Evolutionary conservation across 2,329 filamentous ascomycete species (phyloP), one percentile per base, ranked within the genome.

Genomic region (Clonostachys chloroleuca): DNA sequence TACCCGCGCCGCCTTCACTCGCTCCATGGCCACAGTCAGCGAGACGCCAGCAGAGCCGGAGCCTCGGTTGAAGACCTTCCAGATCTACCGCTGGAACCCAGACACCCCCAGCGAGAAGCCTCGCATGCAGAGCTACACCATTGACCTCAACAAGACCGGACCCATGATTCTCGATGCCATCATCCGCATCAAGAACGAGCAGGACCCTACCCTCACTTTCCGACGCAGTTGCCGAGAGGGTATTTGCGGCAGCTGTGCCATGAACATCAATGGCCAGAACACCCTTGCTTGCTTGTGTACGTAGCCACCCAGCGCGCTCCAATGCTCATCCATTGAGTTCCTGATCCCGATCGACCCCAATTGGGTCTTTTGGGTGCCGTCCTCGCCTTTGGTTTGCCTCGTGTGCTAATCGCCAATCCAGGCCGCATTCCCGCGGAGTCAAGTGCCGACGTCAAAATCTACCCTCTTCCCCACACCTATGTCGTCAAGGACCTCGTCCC

Each of bases 251-350:
- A 95, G 89, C 71, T 99, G 94, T 68, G 94, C 94, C 57, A 99
- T 99, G 94, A 99, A 99, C 80, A 97, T 99, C 68, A 95, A 97
- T 69, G 94, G 94, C 68, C 88, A 95, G 63, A 99, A 99, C 78
- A 99, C 94, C 49, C 75, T 99, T 61, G 94, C 94, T 58, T 99
- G 94, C 74, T 76, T 99, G 66, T 99, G 94, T 96, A 89, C 59
- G 87, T 84, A 13, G 34, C 20, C n/a, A 12, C 16, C 33, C 17
- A 46, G 18, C n/a, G 46, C 24, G 24, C 24, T 6, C 24, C 24
- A 30, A 30, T 30, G 24, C 24, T 30, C 9, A 30, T 30, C 24
- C 24, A 30, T 30, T 10, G 24, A 30, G 24, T 10, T 30, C 24
- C 24, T 10, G 5, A 10, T 1, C 24, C 24, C 24, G 10, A 30